phyloP scores from a whole-genome alignment of 169 alveolate species.

The Pseudocohnilembus persalinus region DNA sequence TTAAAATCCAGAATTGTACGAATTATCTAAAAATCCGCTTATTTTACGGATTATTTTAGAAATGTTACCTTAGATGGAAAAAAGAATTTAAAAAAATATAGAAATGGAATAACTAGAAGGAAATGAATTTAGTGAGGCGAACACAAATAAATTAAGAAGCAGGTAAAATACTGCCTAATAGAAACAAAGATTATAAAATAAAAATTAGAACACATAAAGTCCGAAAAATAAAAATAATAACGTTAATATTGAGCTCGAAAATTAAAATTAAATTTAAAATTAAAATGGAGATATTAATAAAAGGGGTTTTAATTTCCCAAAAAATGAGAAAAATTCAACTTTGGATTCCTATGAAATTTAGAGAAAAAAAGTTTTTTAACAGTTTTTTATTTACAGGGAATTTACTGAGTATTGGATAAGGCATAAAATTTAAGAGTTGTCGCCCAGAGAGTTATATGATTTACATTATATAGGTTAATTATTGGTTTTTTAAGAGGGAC shows the following conservation, averaged over 20 bases:
- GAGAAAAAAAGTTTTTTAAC: too few relatives aligned
- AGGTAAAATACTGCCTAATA: too few relatives aligned
- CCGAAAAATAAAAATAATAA: too few relatives aligned
- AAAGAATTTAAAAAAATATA: too few relatives aligned
- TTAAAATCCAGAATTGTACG: neutral
- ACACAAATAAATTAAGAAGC: too few relatives aligned
- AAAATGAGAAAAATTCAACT: neutral
- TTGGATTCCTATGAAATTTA: neutral
- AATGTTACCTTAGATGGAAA: neutral
- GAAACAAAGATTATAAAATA: too few relatives aligned
- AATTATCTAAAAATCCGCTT: neutral
- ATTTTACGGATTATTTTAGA: neutral
- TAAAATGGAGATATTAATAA: neutral
- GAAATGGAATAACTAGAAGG: neutral
- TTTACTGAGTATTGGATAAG: neutral
- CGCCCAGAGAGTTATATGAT: neutral
- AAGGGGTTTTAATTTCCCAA: neutral
- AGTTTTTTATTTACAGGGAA: neutral
- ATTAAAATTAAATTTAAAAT: too few relatives aligned
- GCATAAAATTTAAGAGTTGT: neutral
- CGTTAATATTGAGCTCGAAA: neutral
- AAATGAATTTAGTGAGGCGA: too few relatives aligned
- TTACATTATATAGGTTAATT: too few relatives aligned
- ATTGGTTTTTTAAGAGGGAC: neutral
- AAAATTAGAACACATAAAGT: too few relatives aligned